A percentile compares a stretch with the other conserved stretches of the same genome.
These are phyloP conservation scores for Podospora sp. DNA, from an alignment of 495 filamentous ascomycete genomes.

Conservation along the genomic window DNA sequence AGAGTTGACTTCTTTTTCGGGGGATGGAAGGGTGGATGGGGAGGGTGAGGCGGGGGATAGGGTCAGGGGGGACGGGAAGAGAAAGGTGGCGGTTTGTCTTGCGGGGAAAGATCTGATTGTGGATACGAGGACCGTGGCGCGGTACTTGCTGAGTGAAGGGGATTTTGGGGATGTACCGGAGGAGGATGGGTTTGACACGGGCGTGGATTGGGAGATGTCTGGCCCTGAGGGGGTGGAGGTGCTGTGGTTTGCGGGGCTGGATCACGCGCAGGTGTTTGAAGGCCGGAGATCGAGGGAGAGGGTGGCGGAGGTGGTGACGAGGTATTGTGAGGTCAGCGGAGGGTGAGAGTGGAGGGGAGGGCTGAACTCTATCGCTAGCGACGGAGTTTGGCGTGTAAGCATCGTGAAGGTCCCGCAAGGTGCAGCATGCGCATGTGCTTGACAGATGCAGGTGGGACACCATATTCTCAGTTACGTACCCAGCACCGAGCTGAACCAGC, in stretches of 20 bases:
- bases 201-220: slow-evolving; percentile 30
- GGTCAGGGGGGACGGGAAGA: slow-evolving; percentile 26
- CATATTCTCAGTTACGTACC: slow-evolving; percentile 1
- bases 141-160: slow-evolving; percentile 53
- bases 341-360: neutral
- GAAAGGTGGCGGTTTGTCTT: slow-evolving; percentile 58
- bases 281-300: slow-evolving; percentile 38
- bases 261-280: slow-evolving; percentile 73
- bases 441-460: neutral
- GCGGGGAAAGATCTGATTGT: slow-evolving; percentile 67
- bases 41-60: neutral
- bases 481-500: slow-evolving; percentile 12
- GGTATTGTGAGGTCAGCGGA: slow-evolving; percentile 41
- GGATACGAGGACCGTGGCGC: slow-evolving; percentile 57
- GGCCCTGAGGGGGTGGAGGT: slow-evolving; percentile 58
- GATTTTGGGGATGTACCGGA: slow-evolving; percentile 25
- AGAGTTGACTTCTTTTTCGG: slow-evolving; percentile 47
- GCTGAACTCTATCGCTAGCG: neutral
- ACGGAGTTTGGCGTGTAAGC: neutral
- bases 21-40: too few relatives aligned
- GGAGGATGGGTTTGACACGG: slow-evolving; percentile 16
- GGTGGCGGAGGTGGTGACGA: slow-evolving; percentile 48
- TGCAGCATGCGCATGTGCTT: neutral
- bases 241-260: slow-evolving; percentile 62
- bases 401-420: too few relatives aligned